Percentiles rank a stretch among this genome's conserved stretches.
Evolutionary conservation across 495 filamentous ascomycete genomes (phyloP).

Genomic region (Aspergillus biplanus): DNA sequence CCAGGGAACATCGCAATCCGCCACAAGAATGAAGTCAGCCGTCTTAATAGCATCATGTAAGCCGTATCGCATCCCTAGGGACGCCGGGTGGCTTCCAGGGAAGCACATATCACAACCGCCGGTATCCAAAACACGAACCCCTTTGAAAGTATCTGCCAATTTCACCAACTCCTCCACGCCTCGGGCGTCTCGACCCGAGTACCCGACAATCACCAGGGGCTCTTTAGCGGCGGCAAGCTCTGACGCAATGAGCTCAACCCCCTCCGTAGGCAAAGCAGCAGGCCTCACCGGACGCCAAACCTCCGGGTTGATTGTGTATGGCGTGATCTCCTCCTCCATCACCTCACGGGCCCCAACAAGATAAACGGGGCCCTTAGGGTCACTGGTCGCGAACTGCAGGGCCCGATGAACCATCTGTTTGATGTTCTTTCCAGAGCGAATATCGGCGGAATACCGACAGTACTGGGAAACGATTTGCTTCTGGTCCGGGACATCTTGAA

Average conservation of each 20-base stretch:
- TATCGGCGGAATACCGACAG: conserved; percentile 87
- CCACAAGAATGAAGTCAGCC: conserved; percentile 82
- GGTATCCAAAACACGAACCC: conserved; percentile 83
- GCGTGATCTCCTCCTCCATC: conserved; percentile 89
- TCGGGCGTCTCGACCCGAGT: conserved; percentile 75
- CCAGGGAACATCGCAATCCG: conserved; percentile 85
- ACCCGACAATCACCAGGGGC: conserved; percentile 83
- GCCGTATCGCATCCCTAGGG: conserved; percentile 78
- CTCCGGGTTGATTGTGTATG: conserved; percentile 73
- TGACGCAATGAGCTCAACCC: conserved; percentile 68
- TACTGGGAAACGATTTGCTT: conserved; percentile 91
- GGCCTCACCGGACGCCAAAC: conserved; percentile 78
- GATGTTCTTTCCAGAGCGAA: conserved; percentile 90
- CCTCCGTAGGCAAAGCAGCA: conserved; percentile 69
- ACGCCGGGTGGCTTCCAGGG: conserved; percentile 74
- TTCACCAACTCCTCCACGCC: conserved; percentile 73
- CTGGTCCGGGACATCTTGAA: conserved; percentile 95
- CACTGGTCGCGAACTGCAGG: conserved; percentile 80
- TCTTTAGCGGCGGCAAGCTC: conserved; percentile 73
- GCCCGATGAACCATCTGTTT: conserved; percentile 96
- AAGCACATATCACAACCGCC: conserved; percentile 96
- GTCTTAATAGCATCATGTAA: conserved; percentile 72
- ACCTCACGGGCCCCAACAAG: conserved; percentile 82
- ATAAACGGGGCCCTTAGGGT: conserved; percentile 87
- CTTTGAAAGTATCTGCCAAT: conserved; percentile 76